These are phyloP conservation scores for Botrytis squamosa DNA, from an alignment of 2,329 filamentous ascomycete species.

Conservation along the genomic window DNA sequence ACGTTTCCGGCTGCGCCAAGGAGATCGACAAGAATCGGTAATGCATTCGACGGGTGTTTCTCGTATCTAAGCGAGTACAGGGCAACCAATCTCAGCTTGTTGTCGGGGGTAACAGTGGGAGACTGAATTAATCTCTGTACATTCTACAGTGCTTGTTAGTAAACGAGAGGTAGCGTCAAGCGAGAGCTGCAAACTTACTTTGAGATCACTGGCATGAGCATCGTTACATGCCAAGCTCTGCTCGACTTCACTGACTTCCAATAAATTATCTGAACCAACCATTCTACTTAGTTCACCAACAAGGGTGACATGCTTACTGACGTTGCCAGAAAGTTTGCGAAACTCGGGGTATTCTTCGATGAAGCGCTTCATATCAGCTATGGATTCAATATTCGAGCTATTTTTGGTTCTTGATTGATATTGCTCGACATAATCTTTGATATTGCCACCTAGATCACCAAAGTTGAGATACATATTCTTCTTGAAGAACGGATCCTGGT, in stretches of 20 bases:
- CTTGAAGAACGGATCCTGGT: conserved; percentile 97
- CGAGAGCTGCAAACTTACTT: conserved; percentile 51
- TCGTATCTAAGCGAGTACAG: conserved; percentile 94
- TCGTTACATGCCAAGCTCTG: conserved; percentile 97
- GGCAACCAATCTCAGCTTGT: conserved; percentile 85
- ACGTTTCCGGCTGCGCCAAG: conserved; percentile 82
- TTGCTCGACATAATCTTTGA: conserved; percentile 97
- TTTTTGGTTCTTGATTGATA: conserved; percentile 98
- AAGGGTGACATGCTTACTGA: conserved; percentile 96
- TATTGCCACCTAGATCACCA: conserved; percentile 89
- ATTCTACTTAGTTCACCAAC: conserved; percentile 90
- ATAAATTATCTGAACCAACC: conserved; percentile 78
- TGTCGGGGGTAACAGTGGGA: conserved; percentile 71
- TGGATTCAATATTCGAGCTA: conserved; percentile 93
- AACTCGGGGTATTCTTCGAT: conserved; percentile 99
- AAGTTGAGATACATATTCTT: conserved; percentile 99
- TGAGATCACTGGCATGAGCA: conserved; percentile 88
- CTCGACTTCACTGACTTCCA: conserved; percentile 97
- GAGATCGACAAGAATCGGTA: conserved; percentile 83
- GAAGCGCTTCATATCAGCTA: conserved; percentile 98
- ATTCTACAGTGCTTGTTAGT: conserved; percentile 50
- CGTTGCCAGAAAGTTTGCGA: conserved; percentile 92
- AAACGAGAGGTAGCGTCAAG: background rate
- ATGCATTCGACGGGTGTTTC: conserved; percentile 78
- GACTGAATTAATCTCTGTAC: conserved; percentile 85